Evolutionary conservation across 129 eudicot genomes (phyloP).

Genomic region (Flaveria ramosissima): DNA sequence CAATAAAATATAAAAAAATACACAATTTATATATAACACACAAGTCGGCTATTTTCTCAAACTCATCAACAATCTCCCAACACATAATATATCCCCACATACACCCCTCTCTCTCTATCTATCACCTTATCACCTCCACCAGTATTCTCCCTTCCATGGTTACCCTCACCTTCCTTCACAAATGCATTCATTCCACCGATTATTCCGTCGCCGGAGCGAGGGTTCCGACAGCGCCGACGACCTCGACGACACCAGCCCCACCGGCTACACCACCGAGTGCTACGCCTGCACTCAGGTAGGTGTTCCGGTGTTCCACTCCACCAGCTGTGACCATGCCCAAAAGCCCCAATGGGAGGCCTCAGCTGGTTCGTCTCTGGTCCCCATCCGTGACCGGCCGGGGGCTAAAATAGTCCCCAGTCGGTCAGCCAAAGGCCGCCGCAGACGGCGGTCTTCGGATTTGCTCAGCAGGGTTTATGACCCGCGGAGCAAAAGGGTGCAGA

Average conservation of each 20-base stretch:
- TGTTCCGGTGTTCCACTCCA: slow-evolving; percentile 94
- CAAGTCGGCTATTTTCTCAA: background rate
- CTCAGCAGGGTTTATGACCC: slow-evolving; percentile 63
- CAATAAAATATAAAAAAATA: background rate
- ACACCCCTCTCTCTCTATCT: background rate
- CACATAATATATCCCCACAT: background rate
- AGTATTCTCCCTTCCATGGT: slow-evolving; percentile 45
- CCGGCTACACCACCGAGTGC: slow-evolving; percentile 57
- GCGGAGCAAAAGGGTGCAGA: slow-evolving; percentile 68
- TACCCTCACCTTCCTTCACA: slow-evolving; percentile 35
- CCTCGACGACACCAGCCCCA: slow-evolving; percentile 37
- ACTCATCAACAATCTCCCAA: slow-evolving; percentile 1
- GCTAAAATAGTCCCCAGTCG: slow-evolving; percentile 27
- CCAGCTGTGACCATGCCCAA: slow-evolving; percentile 82
- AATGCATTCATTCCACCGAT: slow-evolving; percentile 37
- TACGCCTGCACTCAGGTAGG: slow-evolving; percentile 94
- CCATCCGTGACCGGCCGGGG: slow-evolving; percentile 54
- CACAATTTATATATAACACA: background rate
- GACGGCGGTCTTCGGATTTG: slow-evolving; percentile 11
- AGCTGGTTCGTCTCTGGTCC: slow-evolving; percentile 83
- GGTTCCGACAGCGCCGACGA: slow-evolving; percentile 39
- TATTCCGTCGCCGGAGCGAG: slow-evolving; percentile 39
- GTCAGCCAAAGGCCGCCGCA: background rate
- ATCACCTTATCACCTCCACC: background rate
- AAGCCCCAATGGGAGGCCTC: slow-evolving; percentile 94